These are phyloP conservation scores for Auricularia sp. DNA, from an alignment of 768 basidiomycete genomes.

Conservation along the genomic window DNA sequence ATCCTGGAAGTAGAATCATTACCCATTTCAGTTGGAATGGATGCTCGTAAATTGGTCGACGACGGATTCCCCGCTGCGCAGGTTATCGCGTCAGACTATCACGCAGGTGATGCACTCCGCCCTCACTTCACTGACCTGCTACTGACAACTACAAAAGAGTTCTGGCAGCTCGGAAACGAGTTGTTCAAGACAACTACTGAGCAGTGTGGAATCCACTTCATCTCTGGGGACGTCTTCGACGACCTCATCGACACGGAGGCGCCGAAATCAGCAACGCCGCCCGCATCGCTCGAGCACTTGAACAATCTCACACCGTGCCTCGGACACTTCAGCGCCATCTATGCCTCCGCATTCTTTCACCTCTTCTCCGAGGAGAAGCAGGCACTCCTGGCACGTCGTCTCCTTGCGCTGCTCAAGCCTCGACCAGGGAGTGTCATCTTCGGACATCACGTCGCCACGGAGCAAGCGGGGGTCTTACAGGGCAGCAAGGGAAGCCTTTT, in stretches of 20 bases:
- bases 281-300: slow-evolving; percentile 10
- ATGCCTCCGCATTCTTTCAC: slow-evolving; percentile 26
- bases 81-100: slow-evolving; percentile 18
- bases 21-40: slow-evolving; percentile 20
- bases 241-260: not conserved
- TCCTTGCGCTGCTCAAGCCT: slow-evolving; percentile 17
- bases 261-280: not conserved
- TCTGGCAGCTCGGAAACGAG: slow-evolving; percentile 20
- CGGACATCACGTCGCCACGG: slow-evolving; percentile 22
- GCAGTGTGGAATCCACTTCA: slow-evolving; percentile 19
- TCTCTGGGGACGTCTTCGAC: slow-evolving; percentile 20
- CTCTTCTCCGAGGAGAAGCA: slow-evolving; percentile 26
- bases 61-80: slow-evolving; percentile 22
- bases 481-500: slow-evolving; percentile 17
- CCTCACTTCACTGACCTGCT: not conserved
- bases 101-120: not conserved
- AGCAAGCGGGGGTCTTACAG: slow-evolving; percentile 30
- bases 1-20: no score
- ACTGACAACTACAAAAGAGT: slow-evolving; percentile 15
- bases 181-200: slow-evolving; percentile 15
- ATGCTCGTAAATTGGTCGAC: slow-evolving; percentile 22
- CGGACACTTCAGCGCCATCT: slow-evolving; percentile 19
- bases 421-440: slow-evolving; percentile 20
- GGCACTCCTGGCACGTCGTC: slow-evolving; percentile 19
- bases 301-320: slow-evolving; percentile 11